Evolutionary conservation across 805 yeast species (phyloP), one percentile per base, ranked within the genome.

Genomic region (Candida dajiaensis): DNA sequence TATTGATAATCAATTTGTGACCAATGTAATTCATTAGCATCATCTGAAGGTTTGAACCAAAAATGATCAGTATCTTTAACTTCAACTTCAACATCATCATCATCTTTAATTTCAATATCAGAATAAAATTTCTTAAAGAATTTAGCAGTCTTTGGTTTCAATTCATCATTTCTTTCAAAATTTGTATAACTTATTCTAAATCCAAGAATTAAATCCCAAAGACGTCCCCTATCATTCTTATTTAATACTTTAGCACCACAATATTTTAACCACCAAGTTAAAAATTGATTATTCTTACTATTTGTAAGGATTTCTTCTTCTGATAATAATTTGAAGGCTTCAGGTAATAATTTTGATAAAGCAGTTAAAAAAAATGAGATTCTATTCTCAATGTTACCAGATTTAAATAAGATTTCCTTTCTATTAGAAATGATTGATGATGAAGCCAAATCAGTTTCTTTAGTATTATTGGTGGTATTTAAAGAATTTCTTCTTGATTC

Each of bases 251-350:
- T 86, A 13, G 94, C 78, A 19, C 97, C 97, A 59, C 87, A 78
- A 74, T 86, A 90, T 61, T 89, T 88, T 52, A 90, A 71, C 97
- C 97, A 90, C 96, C 96, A 90, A 36, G 88, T 74, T 22, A 89
- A 70, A 97, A 97, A 90, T 59, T 83, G 89, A 55, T 87, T 94
- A 51, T 85, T 89, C 49, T 78, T 72, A 38, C 74, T 71, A 38
- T 74, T 71, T 53, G 80, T 80, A 40, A 85, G 65, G 22, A 85
- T 76, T 49, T 85, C 89, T 56, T 90, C 97, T 57, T 88, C 95
- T 35, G 80, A 81, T 51, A 90, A 78, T 50, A 80, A 86, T 49
- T 75, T 77, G 42, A 86, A 82, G 37, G 90, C 64, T 57, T 87
- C 96, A 2, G 96, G 96, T 46, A 87, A 66, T 33, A 73, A 67